Evolutionary conservation across 176 grass and related monocot genomes (phyloP), one percentile per base, ranked within the genome.

Genomic region (Oryza glumipatula): DNA sequence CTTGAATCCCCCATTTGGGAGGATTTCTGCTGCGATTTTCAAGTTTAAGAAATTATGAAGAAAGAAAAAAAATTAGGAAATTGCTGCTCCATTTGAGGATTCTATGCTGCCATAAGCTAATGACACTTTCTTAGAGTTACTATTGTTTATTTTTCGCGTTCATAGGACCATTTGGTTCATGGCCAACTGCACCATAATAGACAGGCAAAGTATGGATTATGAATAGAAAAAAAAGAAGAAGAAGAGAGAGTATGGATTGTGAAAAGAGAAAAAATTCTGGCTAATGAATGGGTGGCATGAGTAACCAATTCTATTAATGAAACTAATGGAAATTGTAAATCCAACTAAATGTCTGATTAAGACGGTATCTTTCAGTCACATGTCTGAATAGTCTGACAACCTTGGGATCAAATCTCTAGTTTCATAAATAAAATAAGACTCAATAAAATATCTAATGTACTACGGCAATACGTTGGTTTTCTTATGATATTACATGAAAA

Each of bases 311-410:
- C 8, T 63, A 10, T 6, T 10, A 44, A 44, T 44, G 43, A 9
- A 44, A 44, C 43, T 10, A 63, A 22, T 22, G 19, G 19, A 58
- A 9, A 22, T 22, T 22, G 58, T 4, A 9, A 63, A 63, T 9
- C 21, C 58, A 63, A 63, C 9, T 63, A 63, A 9, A 63, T 63
- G 58, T 23, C 58, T 23, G 9, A 23, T 63, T 63, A 63, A 63
- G 11, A 11, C n/a, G 58, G 56, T 9, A 30, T 44, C 3, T 69
- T 63, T 47, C 30, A 39, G 73, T 35, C 4, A 14, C 63, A 9
- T 21, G 19, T 52, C 74, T 70, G 73, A 77, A 64, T 15, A 76
- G 3, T 82, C 65, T 39, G 26, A 36, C 3, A 69, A 61, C 41
- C 19, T 45, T 17, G 35, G 35, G 68, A 63, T 72, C 8, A 68